Conservation (phyloP, 1,139 yeast genomes). For the Barnettozyma hawaiiensis region DNA sequence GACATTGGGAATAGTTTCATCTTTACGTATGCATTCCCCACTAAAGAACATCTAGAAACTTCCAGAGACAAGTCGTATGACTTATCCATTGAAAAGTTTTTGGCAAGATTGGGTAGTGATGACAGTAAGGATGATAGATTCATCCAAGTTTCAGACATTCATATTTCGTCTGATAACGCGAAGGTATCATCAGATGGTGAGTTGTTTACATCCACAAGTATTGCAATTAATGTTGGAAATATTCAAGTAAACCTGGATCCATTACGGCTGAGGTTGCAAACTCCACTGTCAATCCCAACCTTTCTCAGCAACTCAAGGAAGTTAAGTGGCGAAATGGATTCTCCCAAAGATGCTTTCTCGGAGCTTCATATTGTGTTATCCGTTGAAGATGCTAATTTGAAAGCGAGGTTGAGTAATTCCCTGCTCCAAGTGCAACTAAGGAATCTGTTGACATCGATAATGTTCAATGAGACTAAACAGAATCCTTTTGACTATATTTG, state of each 20-base stretch:
- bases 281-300: neutral
- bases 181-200: neutral
- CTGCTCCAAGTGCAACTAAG: constrained; percentile 1
- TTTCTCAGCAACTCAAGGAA: neutral
- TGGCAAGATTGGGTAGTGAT: neutral
- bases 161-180: neutral
- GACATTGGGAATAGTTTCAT: constrained; percentile 52
- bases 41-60: neutral
- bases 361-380: constrained; percentile 8
- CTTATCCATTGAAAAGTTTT: neutral
- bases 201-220: neutral
- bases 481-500: neutral
- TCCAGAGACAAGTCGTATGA: neutral
- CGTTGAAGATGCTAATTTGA: constrained; percentile 14
- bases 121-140: neutral
- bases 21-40: constrained; percentile 40
- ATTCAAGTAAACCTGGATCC: neutral
- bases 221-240: neutral
- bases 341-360: neutral
- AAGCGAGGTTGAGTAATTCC: constrained; percentile 6
- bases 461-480: neutral
- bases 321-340: neutral
- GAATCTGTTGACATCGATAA: constrained; percentile 5
- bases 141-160: neutral
- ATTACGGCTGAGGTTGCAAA: neutral